Percentiles rank a stretch among this genome's conserved stretches.
Evolutionary conservation across 2,329 filamentous ascomycete species (phyloP).

Genomic region (Colletotrichum plurivorum): DNA sequence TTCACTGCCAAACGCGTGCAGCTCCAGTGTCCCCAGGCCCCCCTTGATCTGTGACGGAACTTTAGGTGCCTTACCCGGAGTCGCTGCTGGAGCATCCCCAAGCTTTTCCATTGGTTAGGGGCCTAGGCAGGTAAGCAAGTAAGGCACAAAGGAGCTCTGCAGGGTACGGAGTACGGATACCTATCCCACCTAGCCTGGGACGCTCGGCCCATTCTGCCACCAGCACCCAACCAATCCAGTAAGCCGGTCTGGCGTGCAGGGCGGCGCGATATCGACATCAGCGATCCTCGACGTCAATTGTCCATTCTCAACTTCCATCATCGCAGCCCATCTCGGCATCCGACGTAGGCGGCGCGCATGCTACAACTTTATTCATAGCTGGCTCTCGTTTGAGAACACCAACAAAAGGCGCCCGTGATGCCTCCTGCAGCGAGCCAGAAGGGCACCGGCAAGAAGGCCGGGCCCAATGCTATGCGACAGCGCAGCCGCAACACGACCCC

Average conservation of each 20-base stretch:
- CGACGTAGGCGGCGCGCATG: slow-evolving; percentile 29
- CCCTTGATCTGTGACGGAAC: not conserved
- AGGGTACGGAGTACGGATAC: no score
- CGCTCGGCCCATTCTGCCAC: slow-evolving; percentile 33
- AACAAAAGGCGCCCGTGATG: slow-evolving; percentile 55
- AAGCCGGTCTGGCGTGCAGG: slow-evolving; percentile 33
- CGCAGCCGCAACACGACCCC: slow-evolving; percentile 86
- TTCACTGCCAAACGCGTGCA: no score
- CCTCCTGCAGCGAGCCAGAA: slow-evolving; percentile 72
- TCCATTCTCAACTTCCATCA: slow-evolving; percentile 17
- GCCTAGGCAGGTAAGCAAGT: slow-evolving; percentile 4
- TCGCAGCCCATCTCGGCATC: slow-evolving; percentile 25
- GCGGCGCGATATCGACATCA: slow-evolving; percentile 34
- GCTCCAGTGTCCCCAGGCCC: no score
- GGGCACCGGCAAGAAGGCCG: slow-evolving; percentile 76
- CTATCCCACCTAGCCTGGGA: slow-evolving; percentile 15
- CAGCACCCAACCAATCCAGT: slow-evolving; percentile 34
- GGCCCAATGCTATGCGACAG: slow-evolving; percentile 72
- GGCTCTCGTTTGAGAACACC: slow-evolving; percentile 3
- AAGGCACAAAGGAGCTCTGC: not conserved
- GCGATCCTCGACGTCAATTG: slow-evolving; percentile 28
- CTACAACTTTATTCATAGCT: slow-evolving; percentile 15
- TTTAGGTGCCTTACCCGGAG: not conserved
- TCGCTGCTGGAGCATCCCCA: slow-evolving; percentile 24
- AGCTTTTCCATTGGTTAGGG: slow-evolving; percentile 9